These are phyloP conservation scores for Alternaria infectoria DNA, from an alignment of 2,329 filamentous ascomycete species.

Conservation along the genomic window DNA sequence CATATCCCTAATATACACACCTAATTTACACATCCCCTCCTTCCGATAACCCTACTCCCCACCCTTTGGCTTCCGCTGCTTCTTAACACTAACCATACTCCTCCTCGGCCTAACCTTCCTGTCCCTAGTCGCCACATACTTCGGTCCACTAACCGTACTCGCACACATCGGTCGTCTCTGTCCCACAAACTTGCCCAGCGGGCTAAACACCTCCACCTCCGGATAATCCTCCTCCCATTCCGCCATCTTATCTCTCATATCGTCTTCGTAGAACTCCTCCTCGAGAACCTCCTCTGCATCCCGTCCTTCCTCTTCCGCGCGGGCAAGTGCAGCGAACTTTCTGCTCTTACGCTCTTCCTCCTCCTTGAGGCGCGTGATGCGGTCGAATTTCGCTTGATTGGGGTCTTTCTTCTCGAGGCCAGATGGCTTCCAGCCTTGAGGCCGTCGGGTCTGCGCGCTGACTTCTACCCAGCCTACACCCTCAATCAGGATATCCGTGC, in stretches of 20 bases:
- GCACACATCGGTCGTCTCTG: constrained; percentile 72
- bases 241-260: constrained; percentile 18
- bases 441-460: constrained; percentile 73
- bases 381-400: constrained; percentile 30
- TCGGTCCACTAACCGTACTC: constrained; percentile 66
- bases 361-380: constrained; percentile 10
- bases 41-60: background rate
- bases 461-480: constrained; percentile 94
- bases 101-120: constrained; percentile 65
- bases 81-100: constrained; percentile 67
- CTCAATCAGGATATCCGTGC: constrained; percentile 86
- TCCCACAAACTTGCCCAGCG: constrained; percentile 80
- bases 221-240: constrained; percentile 59
- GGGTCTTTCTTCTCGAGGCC: constrained; percentile 58
- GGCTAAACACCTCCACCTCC: constrained; percentile 82
- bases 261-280: constrained; percentile 26
- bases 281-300: constrained; percentile 42
- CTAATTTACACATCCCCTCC: background rate
- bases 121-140: constrained; percentile 57
- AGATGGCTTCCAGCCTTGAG: constrained; percentile 37
- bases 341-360: constrained; percentile 19
- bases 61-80: constrained; percentile 33
- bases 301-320: constrained; percentile 11
- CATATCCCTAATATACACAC: background rate
- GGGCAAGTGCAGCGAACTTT: constrained; percentile 27